Base-by-base conservation (phyloP, 2,329 filamentous ascomycete genomes). In the Blastomyces emzantsi region DNA sequence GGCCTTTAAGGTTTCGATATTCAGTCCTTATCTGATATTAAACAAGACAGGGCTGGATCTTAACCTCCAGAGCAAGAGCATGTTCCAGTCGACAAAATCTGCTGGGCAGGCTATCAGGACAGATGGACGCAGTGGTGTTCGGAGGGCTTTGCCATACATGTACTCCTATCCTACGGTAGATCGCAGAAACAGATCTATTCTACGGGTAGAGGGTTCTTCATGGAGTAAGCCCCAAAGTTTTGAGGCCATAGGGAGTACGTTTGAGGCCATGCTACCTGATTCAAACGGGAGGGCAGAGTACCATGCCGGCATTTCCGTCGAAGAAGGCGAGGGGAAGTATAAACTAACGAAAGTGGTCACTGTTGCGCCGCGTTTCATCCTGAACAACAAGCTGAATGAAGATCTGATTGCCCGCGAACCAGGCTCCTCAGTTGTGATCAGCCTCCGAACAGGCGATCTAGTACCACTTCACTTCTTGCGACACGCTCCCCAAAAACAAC, bases 221-320 rank as follows among this genome's bases (percentile, higher is more conserved):
- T 99, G 94, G 95, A 97, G 94, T 78, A 96, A 94, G 73, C 91
- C 93, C 0, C 93, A 97, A 74, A 97, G 91, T 82, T 96, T 99
- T 70, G 95, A 99, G 72, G 94, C 94, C 25, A 94, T 99, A 67
- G 94, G 94, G 41, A 97, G 93, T 71, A 92, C 89, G 0, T 88
- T 91, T 19, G 92, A 97, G 69, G 90, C 96, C 45, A 85, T 94
- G 43, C 81, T 99, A 43, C 88, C 89, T 60, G 90, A 92, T 0
- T 78, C 83, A 1, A 84, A 83, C 52, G 87, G 85, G 54, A 81
- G 84, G 66, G 87, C 87, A 2, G 94, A 99, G 74, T 92, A 97
- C 71, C 92, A 97, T 70, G 83, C 95, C 7, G 94, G 94, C 57
- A 86, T 99, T 59, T 93, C 88, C 1, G 88, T 99, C 39, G 86